These are phyloP conservation scores for Apocynum venetum DNA, from an alignment of 257 asterid genomes.

Conservation along the genomic window DNA sequence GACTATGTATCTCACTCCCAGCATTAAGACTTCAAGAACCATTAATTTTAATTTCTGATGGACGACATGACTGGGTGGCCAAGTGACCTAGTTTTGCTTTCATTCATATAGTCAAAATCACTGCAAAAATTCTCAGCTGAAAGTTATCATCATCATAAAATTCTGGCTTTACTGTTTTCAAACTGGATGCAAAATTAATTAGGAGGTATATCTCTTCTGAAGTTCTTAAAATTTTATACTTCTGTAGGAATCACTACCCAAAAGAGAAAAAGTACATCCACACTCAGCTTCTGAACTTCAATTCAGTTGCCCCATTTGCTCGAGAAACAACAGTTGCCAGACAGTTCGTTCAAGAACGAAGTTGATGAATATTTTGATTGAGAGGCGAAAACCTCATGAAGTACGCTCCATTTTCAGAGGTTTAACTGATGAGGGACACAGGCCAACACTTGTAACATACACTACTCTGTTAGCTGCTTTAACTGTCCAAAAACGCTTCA, in stretches of 20 bases:
- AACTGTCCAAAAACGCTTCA: slow-evolving; percentile 73
- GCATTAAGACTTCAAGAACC: background rate
- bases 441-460: slow-evolving; percentile 83
- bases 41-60: background rate
- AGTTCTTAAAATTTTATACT: background rate
- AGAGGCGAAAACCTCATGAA: slow-evolving; percentile 62
- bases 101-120: background rate
- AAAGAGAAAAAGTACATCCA: slow-evolving; percentile 29
- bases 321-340: slow-evolving; percentile 51
- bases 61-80: background rate
- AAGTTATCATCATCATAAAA: background rate
- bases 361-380: slow-evolving; percentile 72
- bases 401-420: slow-evolving; percentile 58
- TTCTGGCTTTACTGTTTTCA: background rate
- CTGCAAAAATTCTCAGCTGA: background rate
- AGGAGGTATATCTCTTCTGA: background rate
- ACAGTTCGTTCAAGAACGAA: slow-evolving; percentile 79
- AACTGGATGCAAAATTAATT: background rate
- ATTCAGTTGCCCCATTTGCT: slow-evolving; percentile 52
- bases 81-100: background rate
- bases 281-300: slow-evolving; percentile 30
- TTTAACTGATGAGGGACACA: slow-evolving; percentile 77
- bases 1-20: background rate
- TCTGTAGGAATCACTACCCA: slow-evolving; percentile 50
- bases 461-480: slow-evolving; percentile 81